Conservation (phyloP, 352 stramenopile species). For the Hyaloperonospora brassicae region DNA sequence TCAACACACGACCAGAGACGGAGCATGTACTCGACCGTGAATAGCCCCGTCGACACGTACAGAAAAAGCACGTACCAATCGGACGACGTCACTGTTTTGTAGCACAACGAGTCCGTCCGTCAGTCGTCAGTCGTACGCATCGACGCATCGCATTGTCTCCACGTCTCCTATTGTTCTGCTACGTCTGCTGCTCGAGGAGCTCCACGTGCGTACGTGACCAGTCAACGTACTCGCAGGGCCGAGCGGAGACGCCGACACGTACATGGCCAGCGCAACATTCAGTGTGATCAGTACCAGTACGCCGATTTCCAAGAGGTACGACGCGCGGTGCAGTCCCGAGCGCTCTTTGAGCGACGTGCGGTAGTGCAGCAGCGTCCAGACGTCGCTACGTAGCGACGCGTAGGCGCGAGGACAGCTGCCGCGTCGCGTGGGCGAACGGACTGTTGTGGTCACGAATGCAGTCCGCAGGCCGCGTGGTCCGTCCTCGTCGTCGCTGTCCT, state of each 20-base stretch:
- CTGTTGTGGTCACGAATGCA: not conserved
- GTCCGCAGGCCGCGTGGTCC: constrained; percentile 13
- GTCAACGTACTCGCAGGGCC: constrained; percentile 21
- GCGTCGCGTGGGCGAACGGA: not conserved
- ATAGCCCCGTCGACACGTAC: constrained; percentile 66
- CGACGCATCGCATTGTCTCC: no score
- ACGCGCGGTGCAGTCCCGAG: constrained; percentile 54
- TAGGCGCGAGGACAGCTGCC: constrained; percentile 3
- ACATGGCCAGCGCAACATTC: constrained; percentile 74
- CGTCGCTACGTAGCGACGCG: constrained; percentile 35
- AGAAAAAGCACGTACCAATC: constrained; percentile 71
- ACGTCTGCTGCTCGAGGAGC: not conserved
- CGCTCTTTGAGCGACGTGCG: constrained; percentile 51
- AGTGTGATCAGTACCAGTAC: constrained; percentile 70
- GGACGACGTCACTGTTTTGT: constrained; percentile 29
- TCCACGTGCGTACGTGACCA: not conserved
- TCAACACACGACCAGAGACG: constrained; percentile 80
- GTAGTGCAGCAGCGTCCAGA: constrained; percentile 76
- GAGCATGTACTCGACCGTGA: constrained; percentile 67
- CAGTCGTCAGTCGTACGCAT: not conserved
- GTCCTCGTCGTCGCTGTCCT: constrained; percentile 12
- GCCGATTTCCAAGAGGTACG: constrained; percentile 55
- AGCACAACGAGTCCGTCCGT: constrained; percentile 4
- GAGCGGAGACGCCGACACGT: constrained; percentile 27
- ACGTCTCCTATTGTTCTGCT: not conserved